These are phyloP conservation scores for Trametes sp. DNA, from an alignment of 1,284 basidiomycete species.

Conservation along the genomic window DNA sequence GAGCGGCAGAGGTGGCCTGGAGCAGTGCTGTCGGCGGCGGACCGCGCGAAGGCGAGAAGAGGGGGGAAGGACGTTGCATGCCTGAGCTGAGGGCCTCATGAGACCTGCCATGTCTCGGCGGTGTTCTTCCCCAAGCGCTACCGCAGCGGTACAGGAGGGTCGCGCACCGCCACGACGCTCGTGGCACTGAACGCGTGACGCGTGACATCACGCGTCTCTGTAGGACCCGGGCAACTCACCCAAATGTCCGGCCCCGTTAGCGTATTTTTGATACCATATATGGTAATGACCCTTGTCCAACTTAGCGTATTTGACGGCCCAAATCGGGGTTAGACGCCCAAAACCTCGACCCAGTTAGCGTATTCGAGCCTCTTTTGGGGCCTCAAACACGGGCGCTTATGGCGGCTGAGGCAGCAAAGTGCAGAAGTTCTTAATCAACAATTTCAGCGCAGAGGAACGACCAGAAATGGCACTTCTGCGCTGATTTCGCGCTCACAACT, in stretches of 20 bases:
- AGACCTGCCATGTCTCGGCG: background rate
- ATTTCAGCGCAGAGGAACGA: too few species aligned
- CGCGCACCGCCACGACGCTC: conserved; percentile 10
- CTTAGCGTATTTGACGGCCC: background rate
- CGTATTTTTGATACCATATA: background rate
- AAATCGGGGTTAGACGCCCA: background rate
- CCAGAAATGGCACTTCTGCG: too few species aligned
- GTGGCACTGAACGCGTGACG: background rate
- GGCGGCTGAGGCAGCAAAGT: too few species aligned
- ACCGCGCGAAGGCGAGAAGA: conserved; percentile 12
- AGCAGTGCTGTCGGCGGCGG: conserved; percentile 10
- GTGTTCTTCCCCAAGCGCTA: too few species aligned
- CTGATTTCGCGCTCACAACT: background rate
- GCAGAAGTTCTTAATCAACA: too few species aligned
- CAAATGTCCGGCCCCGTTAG: background rate
- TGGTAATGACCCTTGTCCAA: conserved; percentile 3
- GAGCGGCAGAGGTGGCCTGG: conserved; percentile 6
- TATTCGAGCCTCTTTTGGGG: background rate
- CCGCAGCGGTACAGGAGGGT: too few species aligned
- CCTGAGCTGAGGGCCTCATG: background rate
- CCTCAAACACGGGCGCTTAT: too few species aligned
- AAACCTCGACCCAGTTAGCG: background rate
- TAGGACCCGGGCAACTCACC: conserved; percentile 3
- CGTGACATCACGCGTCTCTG: conserved; percentile 17
- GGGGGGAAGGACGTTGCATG: background rate